Conservation (phyloP, 805 yeast genomes). For the Barnettozyma siamensis region DNA sequence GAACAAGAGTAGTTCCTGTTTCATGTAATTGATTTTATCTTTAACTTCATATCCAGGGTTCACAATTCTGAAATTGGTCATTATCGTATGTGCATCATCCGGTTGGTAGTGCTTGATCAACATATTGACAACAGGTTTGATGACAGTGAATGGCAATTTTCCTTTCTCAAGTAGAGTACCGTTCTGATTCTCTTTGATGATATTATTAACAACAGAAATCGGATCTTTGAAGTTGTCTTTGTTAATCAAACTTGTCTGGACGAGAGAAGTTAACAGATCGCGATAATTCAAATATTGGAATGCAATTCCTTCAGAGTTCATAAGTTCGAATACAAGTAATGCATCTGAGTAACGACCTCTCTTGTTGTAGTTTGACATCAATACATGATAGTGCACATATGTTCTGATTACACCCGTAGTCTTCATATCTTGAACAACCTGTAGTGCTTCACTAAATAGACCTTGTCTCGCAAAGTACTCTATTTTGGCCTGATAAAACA, state of each 20-base stretch:
- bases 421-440: slow-evolving; percentile 25
- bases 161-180: slow-evolving; percentile 19
- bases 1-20: slow-evolving; percentile 28
- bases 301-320: slow-evolving; percentile 21
- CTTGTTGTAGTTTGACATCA: slow-evolving; percentile 28
- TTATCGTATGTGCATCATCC: slow-evolving; percentile 27
- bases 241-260: slow-evolving; percentile 24
- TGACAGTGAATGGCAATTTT: slow-evolving; percentile 28
- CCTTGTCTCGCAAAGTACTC: slow-evolving; percentile 12
- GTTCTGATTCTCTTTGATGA: slow-evolving; percentile 24
- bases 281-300: slow-evolving; percentile 26
- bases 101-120: slow-evolving; percentile 28
- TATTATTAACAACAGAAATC: slow-evolving; percentile 26
- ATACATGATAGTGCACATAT: slow-evolving; percentile 24
- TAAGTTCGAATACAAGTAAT: slow-evolving; percentile 22
- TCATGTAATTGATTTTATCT: slow-evolving; percentile 22
- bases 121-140: slow-evolving; percentile 31
- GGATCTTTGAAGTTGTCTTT: slow-evolving; percentile 25
- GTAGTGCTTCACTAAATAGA: slow-evolving; percentile 26
- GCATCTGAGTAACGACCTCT: slow-evolving; percentile 25
- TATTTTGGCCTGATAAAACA: slow-evolving; percentile 1
- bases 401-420: slow-evolving; percentile 13
- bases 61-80: slow-evolving; percentile 27
- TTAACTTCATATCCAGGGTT: slow-evolving; percentile 23
- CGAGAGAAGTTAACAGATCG: slow-evolving; percentile 27